A percentile compares a stretch with the other conserved stretches of the same genome.
These are phyloP conservation scores for Diaporthe citri DNA, from an alignment of 2,329 filamentous ascomycete species.

Conservation along the genomic window DNA sequence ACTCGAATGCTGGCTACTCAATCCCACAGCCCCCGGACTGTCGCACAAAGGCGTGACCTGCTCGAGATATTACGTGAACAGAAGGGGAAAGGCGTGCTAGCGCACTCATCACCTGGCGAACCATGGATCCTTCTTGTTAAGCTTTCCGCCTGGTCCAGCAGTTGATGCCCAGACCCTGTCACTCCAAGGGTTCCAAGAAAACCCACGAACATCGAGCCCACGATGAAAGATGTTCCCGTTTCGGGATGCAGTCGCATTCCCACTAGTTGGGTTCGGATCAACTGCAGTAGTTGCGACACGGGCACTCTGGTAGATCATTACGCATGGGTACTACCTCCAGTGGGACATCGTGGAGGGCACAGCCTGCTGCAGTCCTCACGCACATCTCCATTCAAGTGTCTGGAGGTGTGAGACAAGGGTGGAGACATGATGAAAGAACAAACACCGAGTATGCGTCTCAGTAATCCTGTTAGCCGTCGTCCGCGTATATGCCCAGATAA, in stretches of 20 bases:
- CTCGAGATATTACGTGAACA: not conserved
- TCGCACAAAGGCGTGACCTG: not conserved
- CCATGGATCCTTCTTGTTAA: not conserved
- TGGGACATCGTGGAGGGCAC: conserved; percentile 20
- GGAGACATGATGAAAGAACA: not conserved
- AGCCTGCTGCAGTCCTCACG: not conserved
- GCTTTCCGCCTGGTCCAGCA: not conserved
- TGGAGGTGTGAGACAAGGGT: not conserved
- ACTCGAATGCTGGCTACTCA: not conserved
- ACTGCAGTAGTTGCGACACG: not conserved
- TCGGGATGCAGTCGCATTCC: not conserved
- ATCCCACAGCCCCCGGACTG: not conserved
- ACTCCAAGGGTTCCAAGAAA: not conserved
- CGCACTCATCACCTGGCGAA: not conserved
- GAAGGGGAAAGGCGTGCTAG: not conserved
- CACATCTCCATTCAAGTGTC: not conserved
- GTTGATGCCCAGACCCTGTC: not conserved
- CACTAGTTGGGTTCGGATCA: not conserved
- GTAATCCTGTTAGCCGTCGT: not conserved
- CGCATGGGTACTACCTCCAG: conserved; percentile 13
- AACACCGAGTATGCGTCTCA: not conserved
- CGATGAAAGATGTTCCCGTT: conserved; percentile 5
- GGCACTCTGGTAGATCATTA: not conserved
- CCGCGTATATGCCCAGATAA: not conserved
- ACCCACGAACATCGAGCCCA: not conserved